These are phyloP conservation scores for Calocybe gambosa DNA, from an alignment of 1,284 basidiomycete species.

Conservation along the genomic window DNA sequence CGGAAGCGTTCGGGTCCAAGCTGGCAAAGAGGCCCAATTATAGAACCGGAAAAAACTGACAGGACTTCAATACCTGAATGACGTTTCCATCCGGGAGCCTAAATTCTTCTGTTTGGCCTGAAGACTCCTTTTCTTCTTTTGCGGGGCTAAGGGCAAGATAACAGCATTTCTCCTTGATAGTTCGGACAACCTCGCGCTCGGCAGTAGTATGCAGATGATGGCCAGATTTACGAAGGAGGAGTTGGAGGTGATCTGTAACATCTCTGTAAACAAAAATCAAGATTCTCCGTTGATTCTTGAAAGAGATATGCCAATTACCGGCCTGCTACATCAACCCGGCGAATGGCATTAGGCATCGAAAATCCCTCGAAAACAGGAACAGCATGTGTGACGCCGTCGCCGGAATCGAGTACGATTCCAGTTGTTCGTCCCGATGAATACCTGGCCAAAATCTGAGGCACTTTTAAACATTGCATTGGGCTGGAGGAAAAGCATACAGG, in stretches of 20 bases:
- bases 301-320: conserved; percentile 52
- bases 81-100: conserved; percentile 93
- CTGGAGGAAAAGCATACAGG: conserved; percentile 50
- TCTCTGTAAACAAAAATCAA: conserved; percentile 50
- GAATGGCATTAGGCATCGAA: conserved; percentile 97
- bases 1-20: conserved; percentile 94
- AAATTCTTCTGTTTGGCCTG: conserved; percentile 83
- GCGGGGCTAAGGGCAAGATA: conserved; percentile 88
- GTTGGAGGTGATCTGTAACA: conserved; percentile 93
- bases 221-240: conserved; percentile 90
- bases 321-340: conserved; percentile 93
- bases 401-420: conserved; percentile 97
- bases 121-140: conserved; percentile 92
- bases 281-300: conserved; percentile 11
- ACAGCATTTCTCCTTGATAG: conserved; percentile 98
- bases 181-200: conserved; percentile 94
- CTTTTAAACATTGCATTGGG: conserved; percentile 7
- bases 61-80: conserved; percentile 60
- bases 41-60: conserved; percentile 5
- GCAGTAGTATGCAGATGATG: conserved; percentile 96
- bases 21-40: conserved; percentile 33
- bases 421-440: conserved; percentile 99
- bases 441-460: conserved; percentile 36
- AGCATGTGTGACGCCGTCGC: conserved; percentile 97
- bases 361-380: conserved; percentile 99